Evolutionary conservation across 116 monocot species (phyloP).

Genomic region (Iris pallida): DNA sequence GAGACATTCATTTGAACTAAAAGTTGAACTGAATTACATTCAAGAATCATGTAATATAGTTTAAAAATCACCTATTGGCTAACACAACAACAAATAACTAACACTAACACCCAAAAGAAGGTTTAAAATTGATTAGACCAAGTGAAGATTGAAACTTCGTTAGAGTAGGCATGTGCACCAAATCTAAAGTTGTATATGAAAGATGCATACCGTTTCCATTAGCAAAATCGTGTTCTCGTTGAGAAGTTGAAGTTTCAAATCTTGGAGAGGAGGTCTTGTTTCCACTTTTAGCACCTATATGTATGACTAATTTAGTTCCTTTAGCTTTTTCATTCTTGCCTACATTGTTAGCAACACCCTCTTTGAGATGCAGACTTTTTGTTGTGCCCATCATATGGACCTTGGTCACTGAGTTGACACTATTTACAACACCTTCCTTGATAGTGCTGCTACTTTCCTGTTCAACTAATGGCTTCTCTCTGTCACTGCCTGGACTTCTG

Average conservation of each 20-base stretch:
- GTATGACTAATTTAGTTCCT: slow-evolving; percentile 89
- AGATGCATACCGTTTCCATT: slow-evolving; percentile 48
- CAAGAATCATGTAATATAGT: too few relatives aligned
- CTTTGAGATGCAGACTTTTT: slow-evolving; percentile 35
- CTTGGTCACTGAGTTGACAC: slow-evolving; percentile 24
- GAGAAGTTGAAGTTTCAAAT: slow-evolving; percentile 75
- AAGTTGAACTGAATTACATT: too few relatives aligned
- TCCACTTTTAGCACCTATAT: slow-evolving; percentile 68
- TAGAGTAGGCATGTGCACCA: too few relatives aligned
- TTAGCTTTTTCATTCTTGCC: slow-evolving; percentile 50
- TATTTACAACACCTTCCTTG: slow-evolving; percentile 22
- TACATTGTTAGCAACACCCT: slow-evolving; percentile 34
- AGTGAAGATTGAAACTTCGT: too few relatives aligned
- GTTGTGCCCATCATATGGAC: slow-evolving; percentile 29
- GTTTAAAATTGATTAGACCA: too few relatives aligned
- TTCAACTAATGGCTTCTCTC: slow-evolving; percentile 7
- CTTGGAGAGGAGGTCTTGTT: slow-evolving; percentile 57
- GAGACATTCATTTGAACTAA: too few relatives aligned
- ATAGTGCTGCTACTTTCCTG: slow-evolving; percentile 6
- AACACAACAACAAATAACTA: too few relatives aligned
- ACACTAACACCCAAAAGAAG: too few relatives aligned
- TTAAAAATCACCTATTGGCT: too few relatives aligned
- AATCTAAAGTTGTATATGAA: not conserved
- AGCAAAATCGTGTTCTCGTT: slow-evolving; percentile 58
- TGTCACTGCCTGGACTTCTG: slow-evolving; percentile 5